phyloP scores from a whole-genome alignment of 2,329 filamentous ascomycete genomes.

The Pestalotiopsis sp. region DNA sequence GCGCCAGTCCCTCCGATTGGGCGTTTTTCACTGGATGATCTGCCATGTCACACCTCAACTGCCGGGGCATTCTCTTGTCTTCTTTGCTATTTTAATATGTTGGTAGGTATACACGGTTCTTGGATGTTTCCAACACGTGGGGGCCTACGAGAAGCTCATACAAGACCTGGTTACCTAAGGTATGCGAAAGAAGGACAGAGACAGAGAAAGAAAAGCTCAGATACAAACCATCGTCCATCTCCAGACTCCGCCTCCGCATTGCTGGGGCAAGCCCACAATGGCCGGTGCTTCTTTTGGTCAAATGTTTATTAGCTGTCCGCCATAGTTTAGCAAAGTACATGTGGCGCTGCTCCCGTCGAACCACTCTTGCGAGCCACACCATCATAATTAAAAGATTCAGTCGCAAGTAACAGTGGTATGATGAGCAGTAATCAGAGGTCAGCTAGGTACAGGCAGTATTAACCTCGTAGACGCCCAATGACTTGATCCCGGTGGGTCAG shows the following conservation, averaged over 20 bases:
- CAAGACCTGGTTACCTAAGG: not conserved
- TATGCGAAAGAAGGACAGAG: not conserved
- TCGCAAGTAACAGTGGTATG: not conserved
- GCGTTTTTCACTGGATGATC: not conserved
- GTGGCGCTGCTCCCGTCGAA: not conserved
- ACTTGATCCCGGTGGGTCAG: slow-evolving; percentile 4
- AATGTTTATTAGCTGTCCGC: no score
- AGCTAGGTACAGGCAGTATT: not conserved
- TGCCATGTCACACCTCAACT: slow-evolving; percentile 1
- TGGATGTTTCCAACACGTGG: slow-evolving; percentile 12
- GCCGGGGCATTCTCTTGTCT: slow-evolving; percentile 7
- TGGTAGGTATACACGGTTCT: not conserved
- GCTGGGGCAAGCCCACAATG: not conserved
- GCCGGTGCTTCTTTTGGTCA: not conserved
- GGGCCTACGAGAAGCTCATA: not conserved
- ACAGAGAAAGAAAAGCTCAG: not conserved
- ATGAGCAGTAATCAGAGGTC: not conserved
- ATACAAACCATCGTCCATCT: not conserved
- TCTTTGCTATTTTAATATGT: not conserved
- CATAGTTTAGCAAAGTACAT: not conserved
- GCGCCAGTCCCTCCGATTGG: slow-evolving; percentile 12
- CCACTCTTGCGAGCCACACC: not conserved
- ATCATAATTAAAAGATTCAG: not conserved
- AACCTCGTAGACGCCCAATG: not conserved
- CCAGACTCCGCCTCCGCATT: not conserved